Evolutionary conservation across 768 basidiomycete species (phyloP).

Genomic region (Russula compacta): DNA sequence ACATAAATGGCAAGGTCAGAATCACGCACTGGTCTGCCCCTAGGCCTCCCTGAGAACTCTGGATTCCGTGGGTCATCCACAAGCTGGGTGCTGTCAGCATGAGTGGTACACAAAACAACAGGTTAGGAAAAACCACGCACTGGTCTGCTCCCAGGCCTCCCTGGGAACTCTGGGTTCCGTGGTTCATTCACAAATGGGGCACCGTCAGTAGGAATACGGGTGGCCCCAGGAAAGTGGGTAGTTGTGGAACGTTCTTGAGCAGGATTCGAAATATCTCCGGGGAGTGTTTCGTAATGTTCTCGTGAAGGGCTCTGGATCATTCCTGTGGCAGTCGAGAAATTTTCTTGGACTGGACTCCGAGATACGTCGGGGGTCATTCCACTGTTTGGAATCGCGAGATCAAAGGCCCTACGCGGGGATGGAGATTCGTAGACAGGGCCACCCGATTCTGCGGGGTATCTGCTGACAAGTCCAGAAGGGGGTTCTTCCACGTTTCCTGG

Average conservation of each 20-base stretch:
- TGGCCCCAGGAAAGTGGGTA: not conserved
- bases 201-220: not conserved
- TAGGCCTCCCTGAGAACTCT: not conserved
- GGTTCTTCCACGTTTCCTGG: conserved; percentile 2
- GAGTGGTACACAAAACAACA: not conserved
- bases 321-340: not conserved
- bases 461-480: not conserved
- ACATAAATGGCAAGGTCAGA: not conserved
- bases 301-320: not conserved
- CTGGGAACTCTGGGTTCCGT: not conserved
- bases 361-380: not conserved
- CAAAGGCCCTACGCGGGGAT: conserved; percentile 4
- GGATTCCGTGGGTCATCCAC: not conserved
- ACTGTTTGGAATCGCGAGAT: not conserved
- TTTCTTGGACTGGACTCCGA: not conserved
- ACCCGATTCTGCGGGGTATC: not conserved
- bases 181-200: not conserved
- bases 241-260: not conserved
- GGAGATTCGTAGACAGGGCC: not conserved
- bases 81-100: too few relatives aligned
- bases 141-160: not conserved
- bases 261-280: not conserved
- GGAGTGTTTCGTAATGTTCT: not conserved
- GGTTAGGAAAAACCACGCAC: not conserved
- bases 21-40: conserved; percentile 1